phyloP scores from a whole-genome alignment of 257 asterid genomes.

The Gardenia jasminoides region DNA sequence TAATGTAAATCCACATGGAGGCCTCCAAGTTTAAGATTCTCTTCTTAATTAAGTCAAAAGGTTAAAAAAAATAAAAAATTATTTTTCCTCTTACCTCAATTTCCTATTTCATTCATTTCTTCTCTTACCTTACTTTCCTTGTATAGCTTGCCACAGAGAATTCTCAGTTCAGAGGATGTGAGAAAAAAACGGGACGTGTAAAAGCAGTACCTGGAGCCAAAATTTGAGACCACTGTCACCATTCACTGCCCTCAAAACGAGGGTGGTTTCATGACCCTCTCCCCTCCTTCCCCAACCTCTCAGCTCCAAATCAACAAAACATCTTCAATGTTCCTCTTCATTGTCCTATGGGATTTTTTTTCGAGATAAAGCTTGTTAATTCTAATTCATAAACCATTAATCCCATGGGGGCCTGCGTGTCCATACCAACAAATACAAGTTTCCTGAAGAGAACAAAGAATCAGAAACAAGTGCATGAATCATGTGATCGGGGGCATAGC shows the following conservation, averaged over 20 bases:
- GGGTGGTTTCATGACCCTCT: conserved; percentile 6
- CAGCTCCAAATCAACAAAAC: not conserved
- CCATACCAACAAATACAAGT: conserved; percentile 38
- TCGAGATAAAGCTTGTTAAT: conserved; percentile 13
- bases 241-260: conserved; percentile 19
- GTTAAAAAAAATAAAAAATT: no score
- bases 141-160: no score
- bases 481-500: not conserved
- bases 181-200: conserved; percentile 44
- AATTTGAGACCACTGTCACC: conserved; percentile 7
- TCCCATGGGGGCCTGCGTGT: conserved; percentile 90
- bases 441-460: conserved; percentile 33
- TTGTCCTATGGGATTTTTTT: conserved; percentile 39
- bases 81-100: no score
- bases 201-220: not conserved
- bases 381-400: not conserved
- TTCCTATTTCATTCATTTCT: no score
- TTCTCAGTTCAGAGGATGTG: conserved; percentile 21
- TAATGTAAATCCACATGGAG: no score
- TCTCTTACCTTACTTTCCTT: no score
- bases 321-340: conserved; percentile 19
- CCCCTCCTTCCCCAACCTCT: conserved; percentile 13
- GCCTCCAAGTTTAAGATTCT: no score
- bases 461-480: not conserved
- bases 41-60: no score